phyloP scores from a whole-genome alignment of 2,329 filamentous ascomycete genomes.

The Claviceps fusiformis region DNA sequence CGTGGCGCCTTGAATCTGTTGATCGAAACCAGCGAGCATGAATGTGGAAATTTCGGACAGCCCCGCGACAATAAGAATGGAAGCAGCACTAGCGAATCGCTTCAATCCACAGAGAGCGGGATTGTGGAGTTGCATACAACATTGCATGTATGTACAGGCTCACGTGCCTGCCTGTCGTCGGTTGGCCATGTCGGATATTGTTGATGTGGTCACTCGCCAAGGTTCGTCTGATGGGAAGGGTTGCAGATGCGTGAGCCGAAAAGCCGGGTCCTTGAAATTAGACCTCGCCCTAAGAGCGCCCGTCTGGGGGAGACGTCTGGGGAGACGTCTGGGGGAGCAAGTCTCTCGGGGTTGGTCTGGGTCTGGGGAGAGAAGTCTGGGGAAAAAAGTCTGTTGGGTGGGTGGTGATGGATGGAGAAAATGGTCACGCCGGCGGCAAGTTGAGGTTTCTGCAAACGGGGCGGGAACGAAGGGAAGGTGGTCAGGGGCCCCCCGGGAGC shows the following conservation, averaged over 20 bases:
- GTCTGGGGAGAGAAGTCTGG: too few relatives aligned
- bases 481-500: neutral
- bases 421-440: neutral
- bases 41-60: neutral
- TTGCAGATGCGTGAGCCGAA: neutral
- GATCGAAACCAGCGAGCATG: neutral
- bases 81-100: neutral
- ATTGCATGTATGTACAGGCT: too few relatives aligned
- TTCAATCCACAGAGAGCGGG: neutral
- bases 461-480: neutral
- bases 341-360: too few relatives aligned
- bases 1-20: neutral
- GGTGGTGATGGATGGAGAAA: neutral
- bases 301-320: neutral
- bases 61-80: neutral
- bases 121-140: neutral
- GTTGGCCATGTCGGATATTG: neutral
- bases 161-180: neutral
- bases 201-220: neutral
- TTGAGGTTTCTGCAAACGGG: neutral
- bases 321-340: neutral
- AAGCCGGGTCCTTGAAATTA: neutral
- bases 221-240: neutral
- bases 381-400: neutral
- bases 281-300: neutral